A percentile compares a stretch with the other conserved stretches of the same genome.
phyloP scores from a whole-genome alignment of 257 asterid genomes.

The Gynochthodes officinalis region DNA sequence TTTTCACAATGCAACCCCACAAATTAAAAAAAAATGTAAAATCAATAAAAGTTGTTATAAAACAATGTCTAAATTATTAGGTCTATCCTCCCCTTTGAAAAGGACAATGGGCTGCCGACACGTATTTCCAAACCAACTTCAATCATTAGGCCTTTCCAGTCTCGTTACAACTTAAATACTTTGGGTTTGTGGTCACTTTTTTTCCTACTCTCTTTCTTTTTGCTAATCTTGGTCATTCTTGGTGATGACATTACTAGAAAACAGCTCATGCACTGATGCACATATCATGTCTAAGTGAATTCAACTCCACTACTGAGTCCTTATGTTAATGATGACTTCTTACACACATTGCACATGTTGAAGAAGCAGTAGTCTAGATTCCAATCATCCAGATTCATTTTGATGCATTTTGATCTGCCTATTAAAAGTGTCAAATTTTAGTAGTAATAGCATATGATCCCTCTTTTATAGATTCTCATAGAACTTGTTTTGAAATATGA shows the following conservation, averaged over 20 bases:
- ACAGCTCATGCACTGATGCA: slow-evolving; percentile 12
- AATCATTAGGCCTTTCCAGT: slow-evolving; percentile 13
- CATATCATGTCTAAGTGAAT: background rate
- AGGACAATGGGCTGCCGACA: slow-evolving; percentile 76
- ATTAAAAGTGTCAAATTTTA: too few species aligned
- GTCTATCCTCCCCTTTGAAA: slow-evolving; percentile 28
- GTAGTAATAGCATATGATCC: too few species aligned
- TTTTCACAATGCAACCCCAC: background rate
- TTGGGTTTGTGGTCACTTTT: slow-evolving; percentile 27
- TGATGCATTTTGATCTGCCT: too few species aligned
- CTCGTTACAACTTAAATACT: too few species aligned
- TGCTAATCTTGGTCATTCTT: background rate
- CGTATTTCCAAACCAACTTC: slow-evolving; percentile 33
- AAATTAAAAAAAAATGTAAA: background rate
- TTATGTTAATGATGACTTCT: background rate
- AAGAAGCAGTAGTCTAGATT: background rate
- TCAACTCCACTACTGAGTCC: slow-evolving; percentile 8
- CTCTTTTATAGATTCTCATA: too few species aligned
- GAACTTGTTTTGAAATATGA: too few species aligned
- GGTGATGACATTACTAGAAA: background rate
- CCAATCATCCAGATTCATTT: background rate
- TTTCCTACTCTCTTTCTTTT: background rate
- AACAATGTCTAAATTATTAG: background rate
- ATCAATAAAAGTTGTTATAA: background rate
- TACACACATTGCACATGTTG: background rate